Conservation (phyloP, 2,329 filamentous ascomycete genomes). For the Fonsecaea monophora region DNA sequence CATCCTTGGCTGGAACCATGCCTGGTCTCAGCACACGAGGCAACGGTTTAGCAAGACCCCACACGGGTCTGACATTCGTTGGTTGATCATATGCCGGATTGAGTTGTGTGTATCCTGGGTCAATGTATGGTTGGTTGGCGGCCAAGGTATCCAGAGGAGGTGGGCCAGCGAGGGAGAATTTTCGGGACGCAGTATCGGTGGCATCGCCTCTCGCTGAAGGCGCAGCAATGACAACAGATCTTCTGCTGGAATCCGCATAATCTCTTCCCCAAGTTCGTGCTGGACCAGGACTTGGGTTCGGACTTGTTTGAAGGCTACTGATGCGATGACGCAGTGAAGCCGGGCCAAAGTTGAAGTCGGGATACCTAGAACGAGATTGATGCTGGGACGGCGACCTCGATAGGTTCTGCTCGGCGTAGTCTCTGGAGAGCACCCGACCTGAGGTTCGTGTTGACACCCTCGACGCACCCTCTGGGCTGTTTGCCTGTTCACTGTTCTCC, state of each 20-base stretch:
- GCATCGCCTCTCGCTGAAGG: conserved; percentile 14
- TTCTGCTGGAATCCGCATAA: conserved; percentile 14
- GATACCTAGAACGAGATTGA: conserved; percentile 17
- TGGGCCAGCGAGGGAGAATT: conserved; percentile 43
- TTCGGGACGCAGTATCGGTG: conserved; percentile 26
- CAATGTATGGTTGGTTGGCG: conserved; percentile 56
- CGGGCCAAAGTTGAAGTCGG: conserved; percentile 20
- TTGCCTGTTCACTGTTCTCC: conserved; percentile 17
- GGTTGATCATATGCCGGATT: conserved; percentile 64
- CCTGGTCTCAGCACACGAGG: conserved; percentile 61
- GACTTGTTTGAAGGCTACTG: conserved; percentile 17
- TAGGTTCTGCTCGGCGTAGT: conserved; percentile 17
- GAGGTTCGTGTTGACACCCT: neutral
- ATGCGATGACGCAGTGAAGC: conserved; percentile 22
- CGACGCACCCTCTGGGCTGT: conserved; percentile 16
- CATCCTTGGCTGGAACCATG: conserved; percentile 57
- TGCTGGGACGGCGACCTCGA: conserved; percentile 16
- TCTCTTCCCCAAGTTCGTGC: conserved; percentile 15
- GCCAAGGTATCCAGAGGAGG: conserved; percentile 34
- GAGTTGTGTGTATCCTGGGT: conserved; percentile 60
- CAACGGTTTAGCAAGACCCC: conserved; percentile 61
- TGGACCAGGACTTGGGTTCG: conserved; percentile 24
- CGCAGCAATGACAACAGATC: conserved; percentile 26
- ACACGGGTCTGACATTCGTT: conserved; percentile 58
- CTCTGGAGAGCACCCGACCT: conserved; percentile 18